These are phyloP conservation scores for Pisolithus microcarpus DNA, from an alignment of 768 basidiomycete species.

Conservation along the genomic window DNA sequence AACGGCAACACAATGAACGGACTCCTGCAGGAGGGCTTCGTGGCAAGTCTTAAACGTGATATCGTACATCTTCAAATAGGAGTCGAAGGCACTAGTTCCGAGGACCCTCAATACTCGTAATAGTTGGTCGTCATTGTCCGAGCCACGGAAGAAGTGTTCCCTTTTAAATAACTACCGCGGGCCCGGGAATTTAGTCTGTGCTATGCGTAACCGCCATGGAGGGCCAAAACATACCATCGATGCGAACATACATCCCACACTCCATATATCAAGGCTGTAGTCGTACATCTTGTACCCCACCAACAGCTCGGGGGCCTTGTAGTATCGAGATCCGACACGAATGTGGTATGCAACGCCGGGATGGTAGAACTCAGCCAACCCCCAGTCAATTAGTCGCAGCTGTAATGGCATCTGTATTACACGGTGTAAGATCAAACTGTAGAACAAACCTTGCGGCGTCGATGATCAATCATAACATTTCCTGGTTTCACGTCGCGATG, in stretches of 20 bases:
- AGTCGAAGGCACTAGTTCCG: constrained; percentile 59
- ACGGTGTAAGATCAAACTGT: not conserved
- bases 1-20: constrained; percentile 9
- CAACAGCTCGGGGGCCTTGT: constrained; percentile 66
- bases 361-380: constrained; percentile 71
- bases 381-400: constrained; percentile 67
- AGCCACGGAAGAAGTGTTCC: constrained; percentile 71
- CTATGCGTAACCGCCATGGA: not conserved
- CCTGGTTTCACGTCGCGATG: constrained; percentile 63
- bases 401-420: constrained; percentile 13
- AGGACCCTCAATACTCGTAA: constrained; percentile 63
- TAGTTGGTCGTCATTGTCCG: constrained; percentile 68
- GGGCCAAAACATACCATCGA: constrained; percentile 48
- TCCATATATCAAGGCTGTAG: constrained; percentile 69
- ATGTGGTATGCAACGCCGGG: constrained; percentile 65
- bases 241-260: constrained; percentile 68
- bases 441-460: constrained; percentile 45
- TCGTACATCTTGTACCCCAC: constrained; percentile 70
- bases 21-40: constrained; percentile 49
- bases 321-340: constrained; percentile 64
- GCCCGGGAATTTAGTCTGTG: not conserved
- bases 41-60: constrained; percentile 61
- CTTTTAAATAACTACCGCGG: constrained; percentile 54
- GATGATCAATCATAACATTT: constrained; percentile 71
- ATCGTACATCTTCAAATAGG: constrained; percentile 51